Evolutionary conservation across 2,329 filamentous ascomycete species (phyloP).

Genomic region (Fusarium sp.): DNA sequence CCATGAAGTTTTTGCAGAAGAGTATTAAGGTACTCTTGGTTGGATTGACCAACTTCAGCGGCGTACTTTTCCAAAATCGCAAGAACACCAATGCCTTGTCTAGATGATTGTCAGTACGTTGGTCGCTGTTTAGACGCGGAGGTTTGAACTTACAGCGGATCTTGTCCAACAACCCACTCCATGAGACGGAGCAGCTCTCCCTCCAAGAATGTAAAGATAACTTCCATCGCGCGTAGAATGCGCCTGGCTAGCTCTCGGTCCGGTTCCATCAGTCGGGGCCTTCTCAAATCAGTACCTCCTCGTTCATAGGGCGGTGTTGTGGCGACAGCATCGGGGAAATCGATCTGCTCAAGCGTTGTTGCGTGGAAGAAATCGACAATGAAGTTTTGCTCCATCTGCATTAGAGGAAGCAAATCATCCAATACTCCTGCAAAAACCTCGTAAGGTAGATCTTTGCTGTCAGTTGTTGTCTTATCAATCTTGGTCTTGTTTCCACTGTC

Average conservation of each 20-base stretch:
- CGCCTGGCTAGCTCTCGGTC: conserved; percentile 87
- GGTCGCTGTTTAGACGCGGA: neutral
- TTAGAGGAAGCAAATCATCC: conserved; percentile 83
- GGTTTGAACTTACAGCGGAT: conserved; percentile 77
- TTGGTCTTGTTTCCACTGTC: conserved; percentile 67
- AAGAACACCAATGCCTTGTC: conserved; percentile 90
- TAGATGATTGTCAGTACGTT: conserved; percentile 53
- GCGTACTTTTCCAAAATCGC: conserved; percentile 84
- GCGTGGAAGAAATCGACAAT: conserved; percentile 97
- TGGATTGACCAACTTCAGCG: conserved; percentile 84
- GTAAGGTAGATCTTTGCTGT: conserved; percentile 77
- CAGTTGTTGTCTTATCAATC: conserved; percentile 69
- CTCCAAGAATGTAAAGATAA: conserved; percentile 85
- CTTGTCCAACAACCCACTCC: conserved; percentile 83
- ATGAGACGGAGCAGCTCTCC: conserved; percentile 82
- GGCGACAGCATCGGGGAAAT: conserved; percentile 85
- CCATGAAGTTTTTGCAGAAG: conserved; percentile 84
- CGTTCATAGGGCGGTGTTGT: conserved; percentile 75
- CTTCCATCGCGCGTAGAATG: conserved; percentile 89
- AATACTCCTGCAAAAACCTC: conserved; percentile 85
- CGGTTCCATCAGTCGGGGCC: conserved; percentile 85
- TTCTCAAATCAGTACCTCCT: conserved; percentile 77
- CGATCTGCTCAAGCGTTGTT: conserved; percentile 82
- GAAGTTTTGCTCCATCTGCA: conserved; percentile 97
- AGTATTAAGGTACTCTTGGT: conserved; percentile 89